phyloP scores from a whole-genome alignment of 306 rosid species.

The Fragaria iinumae region DNA sequence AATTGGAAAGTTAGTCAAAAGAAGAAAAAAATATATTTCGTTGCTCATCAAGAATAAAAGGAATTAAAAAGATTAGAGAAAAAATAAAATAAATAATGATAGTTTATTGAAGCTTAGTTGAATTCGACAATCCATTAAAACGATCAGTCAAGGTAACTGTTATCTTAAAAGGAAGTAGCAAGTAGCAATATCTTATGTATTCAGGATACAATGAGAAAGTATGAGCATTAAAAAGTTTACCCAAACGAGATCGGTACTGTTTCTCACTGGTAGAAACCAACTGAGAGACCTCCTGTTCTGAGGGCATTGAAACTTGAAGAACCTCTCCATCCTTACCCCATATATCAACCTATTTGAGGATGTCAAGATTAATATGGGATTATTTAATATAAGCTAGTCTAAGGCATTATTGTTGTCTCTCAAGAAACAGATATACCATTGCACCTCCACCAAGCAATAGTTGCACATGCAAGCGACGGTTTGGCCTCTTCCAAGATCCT shows the following conservation, averaged over 20 bases:
- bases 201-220: not conserved
- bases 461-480: conserved; percentile 64
- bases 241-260: conserved; percentile 48
- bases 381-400: conserved; percentile 19
- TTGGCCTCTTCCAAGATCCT: conserved; percentile 84
- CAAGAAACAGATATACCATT: conserved; percentile 48
- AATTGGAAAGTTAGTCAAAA: too few relatives aligned
- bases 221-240: conserved; percentile 30
- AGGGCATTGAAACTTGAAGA: conserved; percentile 60
- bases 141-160: not conserved
- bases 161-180: not conserved
- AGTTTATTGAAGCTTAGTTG: not conserved
- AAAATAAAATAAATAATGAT: too few relatives aligned
- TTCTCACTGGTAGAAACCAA: conserved; percentile 60
- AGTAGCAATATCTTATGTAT: not conserved
- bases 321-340: conserved; percentile 87
- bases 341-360: conserved; percentile 57
- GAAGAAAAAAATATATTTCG: too few relatives aligned
- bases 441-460: conserved; percentile 86
- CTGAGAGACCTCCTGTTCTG: conserved; percentile 61
- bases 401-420: conserved; percentile 14
- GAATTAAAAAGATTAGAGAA: not conserved
- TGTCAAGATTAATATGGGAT: conserved; percentile 13
- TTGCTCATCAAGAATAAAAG: not conserved
- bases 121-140: not conserved